Evolutionary conservation across 768 basidiomycete genomes (phyloP).

Genomic region (Mycena galericulata): DNA sequence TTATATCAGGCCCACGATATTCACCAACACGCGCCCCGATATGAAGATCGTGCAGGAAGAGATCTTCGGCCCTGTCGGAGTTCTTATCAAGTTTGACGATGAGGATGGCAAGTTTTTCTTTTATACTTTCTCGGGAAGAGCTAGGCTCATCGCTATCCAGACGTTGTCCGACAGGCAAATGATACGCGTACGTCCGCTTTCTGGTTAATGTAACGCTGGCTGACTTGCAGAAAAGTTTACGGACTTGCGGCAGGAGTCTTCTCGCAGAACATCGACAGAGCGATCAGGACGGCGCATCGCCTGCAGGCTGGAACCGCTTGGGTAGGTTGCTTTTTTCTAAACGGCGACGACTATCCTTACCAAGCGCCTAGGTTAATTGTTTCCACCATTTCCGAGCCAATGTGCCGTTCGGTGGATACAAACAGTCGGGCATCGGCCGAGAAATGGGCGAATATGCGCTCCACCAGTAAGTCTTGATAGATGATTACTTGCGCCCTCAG

Average conservation of each 20-base stretch:
- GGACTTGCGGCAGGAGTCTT: conserved; percentile 68
- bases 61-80: conserved; percentile 80
- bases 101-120: conserved; percentile 47
- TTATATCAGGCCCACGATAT: conserved; percentile 73
- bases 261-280: conserved; percentile 58
- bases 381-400: conserved; percentile 52
- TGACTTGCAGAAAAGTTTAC: conserved; percentile 40
- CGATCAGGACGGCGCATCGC: conserved; percentile 59
- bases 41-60: conserved; percentile 72
- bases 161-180: conserved; percentile 57
- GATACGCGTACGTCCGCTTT: conserved; percentile 44
- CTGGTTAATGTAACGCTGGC: background rate
- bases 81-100: conserved; percentile 68
- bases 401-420: conserved; percentile 74
- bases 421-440: conserved; percentile 70
- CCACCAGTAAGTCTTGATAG: conserved; percentile 49
- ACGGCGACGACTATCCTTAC: background rate
- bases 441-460: conserved; percentile 70
- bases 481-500: too few relatives aligned
- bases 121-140: background rate
- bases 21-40: conserved; percentile 64
- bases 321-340: conserved; percentile 43
- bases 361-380: conserved; percentile 49
- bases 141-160: conserved; percentile 21
- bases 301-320: conserved; percentile 78